A percentile compares a stretch with the other conserved stretches of the same genome.
Conservation (phyloP, 441 rosid genomes). For the Adansonia madagascariensis region DNA sequence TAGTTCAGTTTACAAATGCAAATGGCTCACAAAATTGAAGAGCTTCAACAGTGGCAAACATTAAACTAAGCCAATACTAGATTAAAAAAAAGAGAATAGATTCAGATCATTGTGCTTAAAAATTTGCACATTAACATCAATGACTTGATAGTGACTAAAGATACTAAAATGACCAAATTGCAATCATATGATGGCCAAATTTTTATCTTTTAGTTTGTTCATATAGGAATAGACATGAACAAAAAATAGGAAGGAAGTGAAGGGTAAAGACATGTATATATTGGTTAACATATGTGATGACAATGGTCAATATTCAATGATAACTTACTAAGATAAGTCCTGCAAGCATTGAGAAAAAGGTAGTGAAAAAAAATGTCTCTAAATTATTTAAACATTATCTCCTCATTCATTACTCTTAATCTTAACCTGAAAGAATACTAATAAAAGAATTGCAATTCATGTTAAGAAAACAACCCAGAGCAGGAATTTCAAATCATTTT, state of each 20-base stretch:
- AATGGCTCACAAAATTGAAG: background rate
- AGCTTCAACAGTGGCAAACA: background rate
- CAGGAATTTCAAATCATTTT: slow-evolving; percentile 9
- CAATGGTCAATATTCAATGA: background rate
- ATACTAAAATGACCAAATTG: background rate
- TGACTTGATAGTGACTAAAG: background rate
- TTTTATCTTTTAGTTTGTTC: background rate
- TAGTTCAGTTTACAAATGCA: background rate
- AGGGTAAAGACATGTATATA: background rate
- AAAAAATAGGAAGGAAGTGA: background rate
- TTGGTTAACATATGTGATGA: background rate
- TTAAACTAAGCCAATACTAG: background rate
- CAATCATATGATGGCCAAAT: background rate
- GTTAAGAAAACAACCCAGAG: background rate
- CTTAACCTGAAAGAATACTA: background rate
- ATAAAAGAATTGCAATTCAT: slow-evolving; percentile 6
- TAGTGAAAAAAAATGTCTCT: background rate
- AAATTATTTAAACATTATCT: background rate
- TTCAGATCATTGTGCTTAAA: background rate
- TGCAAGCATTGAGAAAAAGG: background rate
- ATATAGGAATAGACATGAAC: background rate
- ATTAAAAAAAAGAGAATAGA: background rate
- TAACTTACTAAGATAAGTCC: background rate
- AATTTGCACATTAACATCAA: background rate
- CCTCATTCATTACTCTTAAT: slow-evolving; percentile 10